These are phyloP conservation scores for Tolypocladium tundrense DNA, from an alignment of 2,329 filamentous ascomycete species.

Conservation along the genomic window DNA sequence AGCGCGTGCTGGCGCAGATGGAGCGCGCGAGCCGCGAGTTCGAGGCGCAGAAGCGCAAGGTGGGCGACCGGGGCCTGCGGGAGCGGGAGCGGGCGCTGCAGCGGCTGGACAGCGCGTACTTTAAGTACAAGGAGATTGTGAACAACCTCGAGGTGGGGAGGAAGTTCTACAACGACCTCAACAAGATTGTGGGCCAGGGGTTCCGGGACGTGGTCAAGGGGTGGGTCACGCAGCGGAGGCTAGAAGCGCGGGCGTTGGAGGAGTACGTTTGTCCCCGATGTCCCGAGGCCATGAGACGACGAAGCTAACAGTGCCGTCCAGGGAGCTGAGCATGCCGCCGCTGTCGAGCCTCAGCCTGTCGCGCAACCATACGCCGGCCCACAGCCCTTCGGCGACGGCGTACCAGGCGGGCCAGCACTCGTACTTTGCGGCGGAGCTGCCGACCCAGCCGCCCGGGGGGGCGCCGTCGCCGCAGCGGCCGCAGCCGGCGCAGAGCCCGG, in stretches of 20 bases:
- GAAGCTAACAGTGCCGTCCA: slow-evolving; percentile 11
- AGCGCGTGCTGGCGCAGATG: slow-evolving; percentile 57
- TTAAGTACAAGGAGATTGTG: slow-evolving; percentile 94
- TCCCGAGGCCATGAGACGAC: not conserved
- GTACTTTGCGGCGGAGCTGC: slow-evolving; percentile 4
- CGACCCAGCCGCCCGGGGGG: not conserved
- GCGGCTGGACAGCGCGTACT: slow-evolving; percentile 79
- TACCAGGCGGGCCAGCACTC: slow-evolving; percentile 7
- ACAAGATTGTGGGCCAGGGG: slow-evolving; percentile 66
- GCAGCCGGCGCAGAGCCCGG: slow-evolving; percentile 13
- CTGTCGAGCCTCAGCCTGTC: slow-evolving; percentile 32
- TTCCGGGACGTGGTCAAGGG: slow-evolving; percentile 70
- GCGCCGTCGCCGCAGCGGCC: slow-evolving; percentile 4
- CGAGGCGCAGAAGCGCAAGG: slow-evolving; percentile 55
- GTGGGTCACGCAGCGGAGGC: slow-evolving; percentile 71
- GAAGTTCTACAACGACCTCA: slow-evolving; percentile 96
- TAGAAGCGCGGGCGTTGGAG: slow-evolving; percentile 72
- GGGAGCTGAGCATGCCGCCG: slow-evolving; percentile 42
- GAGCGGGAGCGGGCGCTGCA: slow-evolving; percentile 84
- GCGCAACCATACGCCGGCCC: slow-evolving; percentile 12
- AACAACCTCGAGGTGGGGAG: slow-evolving; percentile 82
- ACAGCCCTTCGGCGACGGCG: slow-evolving; percentile 2
- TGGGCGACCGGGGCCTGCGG: slow-evolving; percentile 48
- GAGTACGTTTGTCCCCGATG: slow-evolving; percentile 40
- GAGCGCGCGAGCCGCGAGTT: slow-evolving; percentile 72